phyloP scores from a whole-genome alignment of 169 alveolate genomes.

The Plasmodium gonderi region DNA sequence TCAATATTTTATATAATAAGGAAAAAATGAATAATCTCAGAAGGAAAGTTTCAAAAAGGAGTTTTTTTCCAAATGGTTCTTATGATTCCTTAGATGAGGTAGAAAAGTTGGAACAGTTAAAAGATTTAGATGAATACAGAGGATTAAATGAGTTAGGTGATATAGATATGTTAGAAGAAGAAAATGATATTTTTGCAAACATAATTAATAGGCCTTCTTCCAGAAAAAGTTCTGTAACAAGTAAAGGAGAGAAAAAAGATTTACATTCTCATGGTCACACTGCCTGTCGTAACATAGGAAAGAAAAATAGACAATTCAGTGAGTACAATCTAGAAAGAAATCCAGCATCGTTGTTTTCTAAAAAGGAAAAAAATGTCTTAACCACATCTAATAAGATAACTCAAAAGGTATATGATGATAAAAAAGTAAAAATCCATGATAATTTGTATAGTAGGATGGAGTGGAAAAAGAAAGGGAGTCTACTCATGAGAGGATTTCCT shows the following conservation, averaged over 20 bases:
- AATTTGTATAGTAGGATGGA: neutral
- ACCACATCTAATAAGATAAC: neutral
- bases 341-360: no score
- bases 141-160: neutral
- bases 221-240: neutral
- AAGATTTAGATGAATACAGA: neutral
- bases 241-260: neutral
- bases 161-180: neutral
- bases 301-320: no score
- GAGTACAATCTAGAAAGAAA: no score
- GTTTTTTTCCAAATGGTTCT: neutral
- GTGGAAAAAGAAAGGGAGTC: neutral
- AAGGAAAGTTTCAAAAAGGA: neutral
- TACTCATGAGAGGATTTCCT: neutral
- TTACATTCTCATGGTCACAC: no score
- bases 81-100: neutral
- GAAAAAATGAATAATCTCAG: conserved; percentile 20
- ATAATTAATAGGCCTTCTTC: neutral
- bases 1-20: conserved; percentile 42
- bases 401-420: neutral
- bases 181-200: neutral
- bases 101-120: neutral
- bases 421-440: neutral
- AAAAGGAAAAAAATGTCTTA: no score
- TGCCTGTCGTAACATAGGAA: no score